A percentile compares a stretch with the other conserved stretches of the same genome.
These are phyloP conservation scores for Aureobasidium vineae DNA, from an alignment of 2,329 filamentous ascomycete genomes.

Conservation along the genomic window DNA sequence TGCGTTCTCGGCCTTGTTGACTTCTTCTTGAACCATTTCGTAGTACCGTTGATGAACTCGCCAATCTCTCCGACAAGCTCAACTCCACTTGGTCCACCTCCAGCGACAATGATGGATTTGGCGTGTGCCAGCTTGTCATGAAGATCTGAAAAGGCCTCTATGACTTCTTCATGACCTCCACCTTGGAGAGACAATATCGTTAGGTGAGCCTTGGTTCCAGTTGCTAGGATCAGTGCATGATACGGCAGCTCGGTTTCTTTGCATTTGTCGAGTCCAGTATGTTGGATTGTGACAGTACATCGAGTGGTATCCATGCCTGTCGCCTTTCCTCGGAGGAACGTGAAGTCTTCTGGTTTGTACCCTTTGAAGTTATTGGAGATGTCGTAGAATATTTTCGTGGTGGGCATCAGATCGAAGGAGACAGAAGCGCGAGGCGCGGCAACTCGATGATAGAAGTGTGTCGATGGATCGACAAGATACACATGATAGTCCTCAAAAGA, in stretches of 20 bases:
- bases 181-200: conserved; percentile 47
- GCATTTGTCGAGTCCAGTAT: conserved; percentile 39
- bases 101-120: conserved; percentile 39
- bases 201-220: conserved; percentile 51
- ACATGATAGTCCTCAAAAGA: conserved; percentile 49
- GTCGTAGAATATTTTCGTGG: conserved; percentile 51
- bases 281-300: conserved; percentile 41
- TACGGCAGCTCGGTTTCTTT: conserved; percentile 40
- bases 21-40: conserved; percentile 41
- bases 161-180: conserved; percentile 36
- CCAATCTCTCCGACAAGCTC: conserved; percentile 43
- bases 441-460: conserved; percentile 54
- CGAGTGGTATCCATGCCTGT: conserved; percentile 47
- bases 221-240: conserved; percentile 57
- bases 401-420: conserved; percentile 48
- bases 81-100: conserved; percentile 42
- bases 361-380: conserved; percentile 52
- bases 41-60: conserved; percentile 39
- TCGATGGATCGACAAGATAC: conserved; percentile 54
- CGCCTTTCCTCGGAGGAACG: conserved; percentile 53
- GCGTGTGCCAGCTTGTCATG: conserved; percentile 38
- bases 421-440: conserved; percentile 55
- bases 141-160: conserved; percentile 37
- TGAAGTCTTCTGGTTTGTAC: conserved; percentile 50
- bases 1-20: conserved; percentile 41